phyloP scores from a whole-genome alignment of 345 rosid species.

The Sonneratia caseolaris region DNA sequence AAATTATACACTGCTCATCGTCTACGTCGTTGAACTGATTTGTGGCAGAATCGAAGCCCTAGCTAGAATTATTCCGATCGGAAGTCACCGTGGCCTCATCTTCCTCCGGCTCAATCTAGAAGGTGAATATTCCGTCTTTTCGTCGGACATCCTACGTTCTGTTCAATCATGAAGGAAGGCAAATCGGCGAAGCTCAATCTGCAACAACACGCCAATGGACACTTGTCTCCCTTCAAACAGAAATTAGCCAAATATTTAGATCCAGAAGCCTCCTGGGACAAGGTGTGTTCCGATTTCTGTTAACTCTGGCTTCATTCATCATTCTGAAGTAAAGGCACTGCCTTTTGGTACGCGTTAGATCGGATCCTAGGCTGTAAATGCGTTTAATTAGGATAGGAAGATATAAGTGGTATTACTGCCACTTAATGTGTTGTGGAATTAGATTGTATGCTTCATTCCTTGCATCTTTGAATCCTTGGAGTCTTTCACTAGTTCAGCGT shows the following conservation, averaged over 20 bases:
- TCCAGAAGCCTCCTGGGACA: conserved; percentile 92
- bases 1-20: not conserved
- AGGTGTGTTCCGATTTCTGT: conserved; percentile 24
- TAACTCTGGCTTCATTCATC: not conserved
- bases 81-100: not conserved
- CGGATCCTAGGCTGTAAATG: not conserved
- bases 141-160: not conserved
- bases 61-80: not conserved
- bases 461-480: not conserved
- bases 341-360: not conserved
- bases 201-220: conserved; percentile 50
- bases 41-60: conserved; percentile 4
- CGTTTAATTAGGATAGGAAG: not conserved
- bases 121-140: not conserved
- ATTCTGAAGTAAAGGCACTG: not conserved
- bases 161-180: conserved; percentile 43
- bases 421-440: not conserved
- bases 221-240: conserved; percentile 56
- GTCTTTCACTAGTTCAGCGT: not conserved
- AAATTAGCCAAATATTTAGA: conserved; percentile 67
- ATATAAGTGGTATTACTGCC: not conserved
- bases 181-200: conserved; percentile 42
- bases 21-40: not conserved
- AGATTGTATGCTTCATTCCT: not conserved
- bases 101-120: not conserved